These are phyloP conservation scores for Sarocladiaceae sp. DNA, from an alignment of 2,329 filamentous ascomycete species.

Conservation along the genomic window DNA sequence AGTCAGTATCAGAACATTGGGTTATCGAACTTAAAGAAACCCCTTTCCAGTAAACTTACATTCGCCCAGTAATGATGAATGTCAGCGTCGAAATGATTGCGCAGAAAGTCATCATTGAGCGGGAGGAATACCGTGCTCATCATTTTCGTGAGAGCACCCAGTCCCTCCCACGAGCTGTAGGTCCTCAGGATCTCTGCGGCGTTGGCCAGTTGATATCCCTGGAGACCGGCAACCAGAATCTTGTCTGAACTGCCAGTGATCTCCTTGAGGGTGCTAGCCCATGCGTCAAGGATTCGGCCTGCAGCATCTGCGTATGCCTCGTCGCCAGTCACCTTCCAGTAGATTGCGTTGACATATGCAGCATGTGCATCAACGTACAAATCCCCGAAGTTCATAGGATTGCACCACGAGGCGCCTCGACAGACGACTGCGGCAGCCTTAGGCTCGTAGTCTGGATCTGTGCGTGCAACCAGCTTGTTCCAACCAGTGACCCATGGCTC, in stretches of 20 bases:
- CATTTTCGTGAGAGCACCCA: slow-evolving; percentile 22
- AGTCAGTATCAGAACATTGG: not conserved
- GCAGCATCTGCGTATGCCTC: slow-evolving; percentile 29
- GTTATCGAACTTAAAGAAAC: too few relatives aligned
- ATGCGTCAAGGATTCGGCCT: slow-evolving; percentile 29
- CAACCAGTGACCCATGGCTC: slow-evolving; percentile 29
- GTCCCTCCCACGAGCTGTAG: slow-evolving; percentile 24
- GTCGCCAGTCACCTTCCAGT: slow-evolving; percentile 33
- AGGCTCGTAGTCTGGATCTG: slow-evolving; percentile 23
- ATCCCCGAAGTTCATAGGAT: not conserved
- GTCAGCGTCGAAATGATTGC: slow-evolving; percentile 27
- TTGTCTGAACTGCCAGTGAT: slow-evolving; percentile 29
- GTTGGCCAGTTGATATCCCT: slow-evolving; percentile 41
- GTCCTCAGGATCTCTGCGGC: slow-evolving; percentile 34
- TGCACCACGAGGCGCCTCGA: slow-evolving; percentile 18
- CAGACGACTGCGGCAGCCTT: slow-evolving; percentile 24
- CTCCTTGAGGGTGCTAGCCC: slow-evolving; percentile 25
- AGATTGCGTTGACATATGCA: slow-evolving; percentile 31
- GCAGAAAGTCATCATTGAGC: slow-evolving; percentile 31
- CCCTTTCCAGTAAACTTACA: too few relatives aligned
- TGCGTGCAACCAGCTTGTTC: slow-evolving; percentile 24
- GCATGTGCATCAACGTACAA: slow-evolving; percentile 15
- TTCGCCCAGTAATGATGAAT: slow-evolving; percentile 33
- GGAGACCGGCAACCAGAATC: slow-evolving; percentile 26
- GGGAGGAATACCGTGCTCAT: slow-evolving; percentile 30